A percentile compares a stretch with the other conserved stretches of the same genome.
phyloP scores from a whole-genome alignment of 2,329 filamentous ascomycete species.

The Epichloe gansuensis region DNA sequence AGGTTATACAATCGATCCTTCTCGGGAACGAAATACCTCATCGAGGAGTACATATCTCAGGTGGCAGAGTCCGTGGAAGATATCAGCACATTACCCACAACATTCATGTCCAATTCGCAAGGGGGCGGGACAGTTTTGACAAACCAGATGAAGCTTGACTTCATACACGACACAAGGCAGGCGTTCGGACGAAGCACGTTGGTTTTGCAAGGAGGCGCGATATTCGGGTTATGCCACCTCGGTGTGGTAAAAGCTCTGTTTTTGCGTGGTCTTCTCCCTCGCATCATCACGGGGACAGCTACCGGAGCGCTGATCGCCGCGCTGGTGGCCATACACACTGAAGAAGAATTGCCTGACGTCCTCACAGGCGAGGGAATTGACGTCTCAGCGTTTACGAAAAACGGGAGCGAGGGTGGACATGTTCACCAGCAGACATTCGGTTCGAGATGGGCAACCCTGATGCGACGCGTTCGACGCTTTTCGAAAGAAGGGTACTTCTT shows the following conservation, averaged over 20 bases:
- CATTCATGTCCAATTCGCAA: constrained; percentile 23
- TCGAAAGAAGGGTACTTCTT: constrained; percentile 69
- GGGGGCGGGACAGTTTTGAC: constrained; percentile 35
- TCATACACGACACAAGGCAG: constrained; percentile 75
- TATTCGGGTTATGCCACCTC: constrained; percentile 82
- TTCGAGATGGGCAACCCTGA: constrained; percentile 43
- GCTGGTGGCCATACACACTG: constrained; percentile 73
- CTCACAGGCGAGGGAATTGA: constrained; percentile 72
- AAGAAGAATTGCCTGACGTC: constrained; percentile 68
- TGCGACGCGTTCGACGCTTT: constrained; percentile 56
- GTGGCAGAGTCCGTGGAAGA: constrained; percentile 71
- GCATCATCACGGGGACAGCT: constrained; percentile 83
- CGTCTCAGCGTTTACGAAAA: constrained; percentile 57
- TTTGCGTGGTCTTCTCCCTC: constrained; percentile 64
- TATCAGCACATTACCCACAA: constrained; percentile 54
- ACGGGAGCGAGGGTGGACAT: constrained; percentile 17
- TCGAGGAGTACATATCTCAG: constrained; percentile 81
- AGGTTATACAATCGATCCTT: constrained; percentile 76
- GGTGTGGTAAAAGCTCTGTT: constrained; percentile 84
- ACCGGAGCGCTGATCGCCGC: constrained; percentile 85
- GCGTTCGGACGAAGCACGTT: constrained; percentile 79
- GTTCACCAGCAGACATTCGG: constrained; percentile 25
- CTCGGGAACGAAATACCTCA: constrained; percentile 76
- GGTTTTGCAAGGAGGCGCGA: constrained; percentile 78
- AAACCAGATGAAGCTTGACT: constrained; percentile 69